phyloP scores from a whole-genome alignment of 371 early-diverging fungal species.

The Mucor irregularis region DNA sequence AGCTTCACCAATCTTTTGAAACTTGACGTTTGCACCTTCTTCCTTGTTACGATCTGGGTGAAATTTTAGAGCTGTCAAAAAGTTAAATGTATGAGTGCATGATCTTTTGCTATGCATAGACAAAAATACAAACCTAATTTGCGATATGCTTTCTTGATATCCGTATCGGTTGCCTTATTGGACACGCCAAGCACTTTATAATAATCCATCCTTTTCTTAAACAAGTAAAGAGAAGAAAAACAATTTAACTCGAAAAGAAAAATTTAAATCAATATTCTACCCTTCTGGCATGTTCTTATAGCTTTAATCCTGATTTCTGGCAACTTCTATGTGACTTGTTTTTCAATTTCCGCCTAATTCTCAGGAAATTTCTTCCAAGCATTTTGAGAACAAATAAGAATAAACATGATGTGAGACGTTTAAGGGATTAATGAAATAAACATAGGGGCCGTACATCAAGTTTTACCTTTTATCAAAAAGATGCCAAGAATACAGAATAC shows the following conservation, averaged over 20 bases:
- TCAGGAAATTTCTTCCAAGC: too few species aligned
- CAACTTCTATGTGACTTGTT: too few species aligned
- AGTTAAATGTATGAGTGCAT: background rate
- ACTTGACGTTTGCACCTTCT: conserved; percentile 21
- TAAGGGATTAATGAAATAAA: too few species aligned
- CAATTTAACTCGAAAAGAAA: background rate
- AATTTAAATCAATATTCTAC: background rate
- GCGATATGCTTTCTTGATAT: background rate
- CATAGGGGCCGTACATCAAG: too few species aligned
- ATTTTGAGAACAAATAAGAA: too few species aligned
- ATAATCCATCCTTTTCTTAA: conserved; percentile 60
- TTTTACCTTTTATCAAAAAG: too few species aligned
- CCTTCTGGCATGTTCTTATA: too few species aligned
- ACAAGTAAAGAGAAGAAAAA: background rate
- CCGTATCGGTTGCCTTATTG: conserved; percentile 74
- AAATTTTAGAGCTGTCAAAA: conserved; percentile 41
- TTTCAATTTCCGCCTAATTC: too few species aligned
- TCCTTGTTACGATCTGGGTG: conserved; percentile 57
- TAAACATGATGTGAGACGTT: too few species aligned
- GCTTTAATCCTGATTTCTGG: too few species aligned
- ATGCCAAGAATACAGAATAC: too few species aligned
- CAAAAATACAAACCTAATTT: too few species aligned
- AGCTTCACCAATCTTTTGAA: conserved; percentile 81
- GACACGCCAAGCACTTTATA: conserved; percentile 88
- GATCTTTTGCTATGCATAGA: background rate